phyloP scores from a whole-genome alignment of 768 basidiomycete species.

The Lactarius trivialis region DNA sequence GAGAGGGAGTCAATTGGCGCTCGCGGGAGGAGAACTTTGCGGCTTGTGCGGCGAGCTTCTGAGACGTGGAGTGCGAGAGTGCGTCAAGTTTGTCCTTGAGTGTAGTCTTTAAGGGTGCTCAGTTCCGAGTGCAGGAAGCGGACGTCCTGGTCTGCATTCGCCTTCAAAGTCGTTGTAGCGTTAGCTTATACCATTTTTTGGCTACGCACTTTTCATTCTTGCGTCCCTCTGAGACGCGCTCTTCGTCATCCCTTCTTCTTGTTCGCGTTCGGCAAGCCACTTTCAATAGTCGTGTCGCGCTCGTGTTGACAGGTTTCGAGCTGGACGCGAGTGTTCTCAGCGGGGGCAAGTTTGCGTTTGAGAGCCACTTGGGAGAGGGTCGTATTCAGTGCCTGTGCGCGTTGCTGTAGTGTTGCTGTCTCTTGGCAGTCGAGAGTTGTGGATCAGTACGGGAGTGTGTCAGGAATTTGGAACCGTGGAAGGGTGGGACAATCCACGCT shows the following conservation, averaged over 20 bases:
- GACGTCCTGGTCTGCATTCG: slow-evolving; percentile 45
- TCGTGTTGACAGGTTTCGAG: slow-evolving; percentile 64
- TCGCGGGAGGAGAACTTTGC: too few species aligned
- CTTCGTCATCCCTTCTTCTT: slow-evolving; percentile 63
- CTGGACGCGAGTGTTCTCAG: slow-evolving; percentile 55
- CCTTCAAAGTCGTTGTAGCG: slow-evolving; percentile 29
- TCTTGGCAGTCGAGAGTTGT: slow-evolving; percentile 54
- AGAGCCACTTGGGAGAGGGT: slow-evolving; percentile 55
- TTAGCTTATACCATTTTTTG: too few species aligned
- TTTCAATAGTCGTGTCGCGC: slow-evolving; percentile 54
- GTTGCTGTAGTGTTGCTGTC: too few species aligned
- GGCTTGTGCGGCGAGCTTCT: slow-evolving; percentile 45
- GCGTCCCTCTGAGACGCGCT: slow-evolving; percentile 44
- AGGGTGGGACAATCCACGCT: slow-evolving; percentile 46
- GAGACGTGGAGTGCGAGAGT: slow-evolving; percentile 42
- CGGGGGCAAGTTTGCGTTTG: slow-evolving; percentile 59
- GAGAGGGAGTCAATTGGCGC: slow-evolving; percentile 41
- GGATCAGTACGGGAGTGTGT: slow-evolving; percentile 47
- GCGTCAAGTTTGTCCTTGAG: slow-evolving; percentile 44
- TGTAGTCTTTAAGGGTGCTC: slow-evolving; percentile 46
- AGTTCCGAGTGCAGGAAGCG: slow-evolving; percentile 45
- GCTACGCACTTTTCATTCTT: slow-evolving; percentile 53
- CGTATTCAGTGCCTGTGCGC: slow-evolving; percentile 55
- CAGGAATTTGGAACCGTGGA: too few species aligned
- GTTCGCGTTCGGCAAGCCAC: slow-evolving; percentile 60